A percentile compares a stretch with the other conserved stretches of the same genome.
Evolutionary conservation across 2,329 filamentous ascomycete genomes (phyloP).

Genomic region (Xylariaceae sp.): DNA sequence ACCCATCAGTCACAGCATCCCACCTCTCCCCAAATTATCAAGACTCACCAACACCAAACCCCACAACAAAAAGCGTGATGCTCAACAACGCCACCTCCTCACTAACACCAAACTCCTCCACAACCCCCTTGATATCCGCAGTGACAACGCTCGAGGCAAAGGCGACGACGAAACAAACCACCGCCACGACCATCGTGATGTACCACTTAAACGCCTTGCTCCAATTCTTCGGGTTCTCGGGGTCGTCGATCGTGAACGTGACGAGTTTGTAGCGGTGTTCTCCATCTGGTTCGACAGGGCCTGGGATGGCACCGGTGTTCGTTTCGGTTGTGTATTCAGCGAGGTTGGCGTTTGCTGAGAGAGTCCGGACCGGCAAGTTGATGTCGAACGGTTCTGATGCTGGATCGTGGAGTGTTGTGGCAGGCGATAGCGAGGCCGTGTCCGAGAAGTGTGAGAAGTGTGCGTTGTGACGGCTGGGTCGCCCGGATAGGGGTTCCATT

Average conservation of each 20-base stretch:
- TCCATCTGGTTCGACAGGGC: constrained; percentile 31
- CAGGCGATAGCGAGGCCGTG: no score
- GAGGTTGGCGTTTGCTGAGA: constrained; percentile 59
- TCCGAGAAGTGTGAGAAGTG: no score
- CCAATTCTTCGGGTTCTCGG: constrained; percentile 85
- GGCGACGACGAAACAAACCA: constrained; percentile 72
- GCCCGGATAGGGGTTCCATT: no score
- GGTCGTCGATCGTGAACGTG: constrained; percentile 69
- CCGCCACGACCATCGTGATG: constrained; percentile 78
- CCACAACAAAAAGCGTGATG: constrained; percentile 76
- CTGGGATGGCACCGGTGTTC: constrained; percentile 58
- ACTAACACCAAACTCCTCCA: constrained; percentile 63
- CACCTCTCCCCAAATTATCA: neutral
- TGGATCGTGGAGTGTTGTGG: no score
- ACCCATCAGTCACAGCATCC: neutral
- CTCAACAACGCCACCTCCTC: constrained; percentile 70
- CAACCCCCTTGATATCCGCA: constrained; percentile 65
- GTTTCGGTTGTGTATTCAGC: constrained; percentile 67
- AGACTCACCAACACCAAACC: constrained; percentile 69
- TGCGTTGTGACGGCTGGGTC: no score
- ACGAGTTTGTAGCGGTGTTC: constrained; percentile 52
- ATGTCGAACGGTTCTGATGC: constrained; percentile 20
- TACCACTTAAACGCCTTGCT: constrained; percentile 76
- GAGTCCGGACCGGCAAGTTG: constrained; percentile 64
- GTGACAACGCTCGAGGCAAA: constrained; percentile 75